Conservation (phyloP, 2,329 filamentous ascomycete species). For the Penicillium sp. region DNA sequence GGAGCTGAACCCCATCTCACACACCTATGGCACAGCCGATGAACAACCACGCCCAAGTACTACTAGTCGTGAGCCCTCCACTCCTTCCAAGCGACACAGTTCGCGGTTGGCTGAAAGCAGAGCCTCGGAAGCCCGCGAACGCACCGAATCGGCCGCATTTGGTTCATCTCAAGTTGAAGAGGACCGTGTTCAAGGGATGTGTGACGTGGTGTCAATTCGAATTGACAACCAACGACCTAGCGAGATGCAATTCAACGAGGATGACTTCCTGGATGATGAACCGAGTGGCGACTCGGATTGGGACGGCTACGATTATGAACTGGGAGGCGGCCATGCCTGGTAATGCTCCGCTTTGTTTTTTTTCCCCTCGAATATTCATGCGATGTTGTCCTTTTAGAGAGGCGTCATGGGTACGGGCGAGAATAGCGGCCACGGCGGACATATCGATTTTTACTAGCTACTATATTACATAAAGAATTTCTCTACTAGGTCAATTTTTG, state of each 20-base stretch:
- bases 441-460: too few species aligned
- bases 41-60: constrained; percentile 10
- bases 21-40: constrained; percentile 1
- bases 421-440: too few species aligned
- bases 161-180: constrained; percentile 6
- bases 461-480: too few species aligned
- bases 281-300: constrained; percentile 59
- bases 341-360: constrained; percentile 2
- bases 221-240: constrained; percentile 59
- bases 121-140: constrained; percentile 24
- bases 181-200: constrained; percentile 50
- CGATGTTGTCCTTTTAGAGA: neutral
- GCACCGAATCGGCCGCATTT: neutral
- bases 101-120: constrained; percentile 33
- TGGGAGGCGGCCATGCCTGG: constrained; percentile 22
- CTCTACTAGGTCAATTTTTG: too few species aligned
- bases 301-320: constrained; percentile 46
- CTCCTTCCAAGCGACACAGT: constrained; percentile 38
- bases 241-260: constrained; percentile 54
- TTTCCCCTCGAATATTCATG: neutral
- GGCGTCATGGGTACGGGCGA: neutral
- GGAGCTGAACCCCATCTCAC: constrained; percentile 3
- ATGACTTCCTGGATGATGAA: constrained; percentile 58
- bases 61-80: constrained; percentile 13
- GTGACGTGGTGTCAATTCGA: constrained; percentile 53